A percentile compares a stretch with the other conserved stretches of the same genome.
These are phyloP conservation scores for Geotrichum histeridarum DNA, from an alignment of 1,139 yeast genomes.

Conservation along the genomic window DNA sequence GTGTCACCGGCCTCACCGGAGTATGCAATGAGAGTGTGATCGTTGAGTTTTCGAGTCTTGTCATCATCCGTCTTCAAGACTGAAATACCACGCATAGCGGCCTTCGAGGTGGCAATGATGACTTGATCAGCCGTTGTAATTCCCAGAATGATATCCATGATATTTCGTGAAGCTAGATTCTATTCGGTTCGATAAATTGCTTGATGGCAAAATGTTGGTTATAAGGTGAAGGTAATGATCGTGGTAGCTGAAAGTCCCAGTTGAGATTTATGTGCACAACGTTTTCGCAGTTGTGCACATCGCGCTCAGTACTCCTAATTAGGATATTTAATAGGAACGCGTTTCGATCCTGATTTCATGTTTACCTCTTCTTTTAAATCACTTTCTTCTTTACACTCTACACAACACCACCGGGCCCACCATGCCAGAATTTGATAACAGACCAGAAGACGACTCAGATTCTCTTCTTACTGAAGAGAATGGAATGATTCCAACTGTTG, in stretches of 20 bases:
- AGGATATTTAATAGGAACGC: conserved; percentile 6
- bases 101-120: conserved; percentile 85
- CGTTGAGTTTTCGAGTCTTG: conserved; percentile 73
- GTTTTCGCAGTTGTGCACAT: conserved; percentile 5
- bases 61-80: conserved; percentile 81
- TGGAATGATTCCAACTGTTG: not conserved
- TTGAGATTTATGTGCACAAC: conserved; percentile 11
- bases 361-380: not conserved
- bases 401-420: not conserved
- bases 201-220: not conserved
- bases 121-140: conserved; percentile 77
- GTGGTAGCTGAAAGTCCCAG: conserved; percentile 13
- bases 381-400: not conserved
- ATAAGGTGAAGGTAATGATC: conserved; percentile 1
- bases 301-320: conserved; percentile 3
- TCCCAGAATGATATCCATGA: conserved; percentile 87
- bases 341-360: not conserved
- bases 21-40: conserved; percentile 77
- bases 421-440: conserved; percentile 10
- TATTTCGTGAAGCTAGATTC: conserved; percentile 15
- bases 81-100: conserved; percentile 90
- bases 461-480: not conserved
- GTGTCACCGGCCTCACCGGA: conserved; percentile 98
- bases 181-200: not conserved
- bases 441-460: not conserved